Evolutionary conservation across 1,284 basidiomycete species (phyloP).

Genomic region (Heterobasidion irregulare): DNA sequence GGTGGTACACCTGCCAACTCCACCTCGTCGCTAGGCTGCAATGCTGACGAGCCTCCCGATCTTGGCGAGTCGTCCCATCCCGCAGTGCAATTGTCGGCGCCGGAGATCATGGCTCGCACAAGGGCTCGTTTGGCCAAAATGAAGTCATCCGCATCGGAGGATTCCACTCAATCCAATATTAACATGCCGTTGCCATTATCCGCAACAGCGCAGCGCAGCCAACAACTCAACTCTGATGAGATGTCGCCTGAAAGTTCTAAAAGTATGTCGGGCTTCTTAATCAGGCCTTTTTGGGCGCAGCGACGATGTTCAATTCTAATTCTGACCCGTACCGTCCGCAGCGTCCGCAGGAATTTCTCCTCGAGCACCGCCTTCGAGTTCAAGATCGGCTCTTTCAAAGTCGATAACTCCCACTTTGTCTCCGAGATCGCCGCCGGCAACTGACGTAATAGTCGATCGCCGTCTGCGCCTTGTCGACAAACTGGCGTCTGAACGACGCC

Average conservation of each 20-base stretch:
- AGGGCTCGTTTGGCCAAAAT: slow-evolving; percentile 18
- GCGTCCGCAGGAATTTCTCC: neutral
- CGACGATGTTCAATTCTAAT: neutral
- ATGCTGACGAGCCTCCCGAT: neutral
- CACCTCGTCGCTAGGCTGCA: neutral
- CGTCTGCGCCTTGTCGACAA: slow-evolving; percentile 35
- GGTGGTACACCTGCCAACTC: neutral
- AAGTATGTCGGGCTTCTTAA: neutral
- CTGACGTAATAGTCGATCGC: slow-evolving; percentile 11
- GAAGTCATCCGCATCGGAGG: slow-evolving; percentile 4
- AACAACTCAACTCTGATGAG: neutral
- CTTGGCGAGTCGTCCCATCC: neutral
- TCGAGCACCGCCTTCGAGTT: neutral
- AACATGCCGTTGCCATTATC: neutral
- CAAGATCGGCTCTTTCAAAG: neutral
- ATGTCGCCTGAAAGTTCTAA: neutral
- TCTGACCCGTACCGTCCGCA: neutral
- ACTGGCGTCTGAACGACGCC: slow-evolving; percentile 35
- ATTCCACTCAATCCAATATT: neutral
- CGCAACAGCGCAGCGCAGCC: neutral
- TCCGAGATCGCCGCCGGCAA: neutral
- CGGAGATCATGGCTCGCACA: slow-evolving; percentile 24
- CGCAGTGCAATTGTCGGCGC: slow-evolving; percentile 16
- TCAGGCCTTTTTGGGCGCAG: neutral
- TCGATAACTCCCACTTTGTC: neutral